Evolutionary conservation across 176 grass and related monocot genomes (phyloP), one percentile per base, ranked within the genome.

Genomic region (Paspalum vaginatum): DNA sequence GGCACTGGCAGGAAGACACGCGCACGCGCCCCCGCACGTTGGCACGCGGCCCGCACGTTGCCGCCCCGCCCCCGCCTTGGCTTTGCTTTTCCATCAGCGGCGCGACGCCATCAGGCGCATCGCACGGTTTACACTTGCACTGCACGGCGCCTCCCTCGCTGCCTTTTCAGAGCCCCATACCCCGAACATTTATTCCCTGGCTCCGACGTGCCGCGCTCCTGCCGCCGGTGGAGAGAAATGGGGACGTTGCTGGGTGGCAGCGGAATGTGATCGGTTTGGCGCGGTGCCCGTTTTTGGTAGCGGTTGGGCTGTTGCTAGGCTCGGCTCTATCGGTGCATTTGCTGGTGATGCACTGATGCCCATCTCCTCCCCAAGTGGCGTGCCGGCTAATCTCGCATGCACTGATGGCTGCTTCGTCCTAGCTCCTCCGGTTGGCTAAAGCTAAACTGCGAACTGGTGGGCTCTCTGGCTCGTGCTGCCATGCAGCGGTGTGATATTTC

Each of bases 41-140:
- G 73, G 72, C 72, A 59, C 72, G 72, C 72, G 72, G 41, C 14
- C 74, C 74, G 74, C 74, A 76, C 58, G 56, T 77, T 62, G 17
- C 50, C 0, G 39, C 7, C 16, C 37, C n/a, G n/a, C n/a, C n/a
- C n/a, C n/a, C n/a, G n/a, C n/a, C n/a, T n/a, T n/a, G n/a, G n/a
- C n/a, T n/a, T n/a, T n/a, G n/a, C n/a, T n/a, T n/a, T n/a, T n/a
- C n/a, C n/a, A n/a, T n/a, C n/a, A n/a, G n/a, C n/a, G n/a, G n/a
- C n/a, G n/a, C n/a, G n/a, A n/a, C n/a, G n/a, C n/a, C n/a, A n/a
- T n/a, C n/a, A n/a, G n/a, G n/a, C n/a, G n/a, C n/a, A n/a, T n/a
- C n/a, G n/a, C n/a, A n/a, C n/a, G 32, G 32, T 32, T 1, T 32
- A 3, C 32, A 32, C 32, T 32, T 32, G 32, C 32, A 32, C 32